Percentiles rank a stretch among this genome's conserved stretches.
These are phyloP conservation scores for Lentinula novae-zelandiae DNA, from an alignment of 1,284 basidiomycete species.

Conservation along the genomic window DNA sequence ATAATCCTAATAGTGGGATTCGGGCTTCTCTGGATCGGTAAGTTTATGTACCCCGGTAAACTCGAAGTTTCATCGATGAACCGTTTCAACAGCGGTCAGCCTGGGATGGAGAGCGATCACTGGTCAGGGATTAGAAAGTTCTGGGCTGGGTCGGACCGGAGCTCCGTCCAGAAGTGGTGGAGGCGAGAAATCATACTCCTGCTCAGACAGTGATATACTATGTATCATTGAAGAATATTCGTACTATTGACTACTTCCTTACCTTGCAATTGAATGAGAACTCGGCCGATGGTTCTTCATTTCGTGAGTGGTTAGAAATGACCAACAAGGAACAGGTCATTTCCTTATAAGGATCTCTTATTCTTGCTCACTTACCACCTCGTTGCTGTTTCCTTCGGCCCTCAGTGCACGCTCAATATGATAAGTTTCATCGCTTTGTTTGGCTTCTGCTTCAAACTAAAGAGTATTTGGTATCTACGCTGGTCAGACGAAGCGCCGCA, in stretches of 20 bases:
- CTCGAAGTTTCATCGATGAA: not conserved
- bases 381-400: not conserved
- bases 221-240: conserved; percentile 73
- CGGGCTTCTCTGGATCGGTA: conserved; percentile 67
- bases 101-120: conserved; percentile 42
- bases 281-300: not conserved
- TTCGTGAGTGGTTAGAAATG: not conserved
- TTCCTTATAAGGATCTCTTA: conserved; percentile 8
- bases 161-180: conserved; percentile 13
- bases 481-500: conserved; percentile 75
- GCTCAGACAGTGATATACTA: conserved; percentile 54
- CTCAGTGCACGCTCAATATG: conserved; percentile 24
- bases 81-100: conserved; percentile 31
- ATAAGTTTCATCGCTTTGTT: conserved; percentile 28
- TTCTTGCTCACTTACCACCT: not conserved
- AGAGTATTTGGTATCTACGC: conserved; percentile 30
- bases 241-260: conserved; percentile 39
- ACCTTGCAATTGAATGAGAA: not conserved
- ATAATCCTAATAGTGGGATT: conserved; percentile 63
- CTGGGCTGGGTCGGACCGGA: not conserved
- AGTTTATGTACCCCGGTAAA: conserved; percentile 6
- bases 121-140: conserved; percentile 16
- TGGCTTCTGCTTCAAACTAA: not conserved
- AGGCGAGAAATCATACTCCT: conserved; percentile 42
- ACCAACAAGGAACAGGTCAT: not conserved